Conservation (phyloP, 2,329 filamentous ascomycete species). For the Thermomyces lanuginosus region DNA sequence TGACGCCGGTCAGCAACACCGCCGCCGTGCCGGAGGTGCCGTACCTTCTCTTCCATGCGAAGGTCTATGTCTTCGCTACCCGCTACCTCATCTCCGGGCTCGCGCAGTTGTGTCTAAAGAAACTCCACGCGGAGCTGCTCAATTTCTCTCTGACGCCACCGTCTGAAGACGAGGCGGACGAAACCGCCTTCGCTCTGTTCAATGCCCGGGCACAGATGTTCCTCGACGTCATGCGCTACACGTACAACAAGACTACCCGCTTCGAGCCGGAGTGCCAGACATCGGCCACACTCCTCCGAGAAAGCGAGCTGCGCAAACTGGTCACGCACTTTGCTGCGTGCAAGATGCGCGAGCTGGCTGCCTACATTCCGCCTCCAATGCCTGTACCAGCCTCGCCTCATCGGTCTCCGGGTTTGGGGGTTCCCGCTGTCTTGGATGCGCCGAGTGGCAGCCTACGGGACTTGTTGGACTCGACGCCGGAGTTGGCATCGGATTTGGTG, state of each 20-base stretch:
- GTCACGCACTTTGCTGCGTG: slow-evolving; percentile 26
- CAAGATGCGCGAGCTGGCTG: slow-evolving; percentile 23
- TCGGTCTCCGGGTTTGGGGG: slow-evolving; percentile 4
- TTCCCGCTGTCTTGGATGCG: slow-evolving; percentile 3
- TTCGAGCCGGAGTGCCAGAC: slow-evolving; percentile 23
- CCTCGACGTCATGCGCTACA: slow-evolving; percentile 23
- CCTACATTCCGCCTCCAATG: slow-evolving; percentile 11
- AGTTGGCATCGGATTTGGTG: slow-evolving; percentile 27
- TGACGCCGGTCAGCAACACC: slow-evolving; percentile 6
- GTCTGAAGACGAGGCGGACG: slow-evolving; percentile 9
- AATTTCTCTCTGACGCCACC: slow-evolving; percentile 13
- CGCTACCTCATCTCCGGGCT: slow-evolving; percentile 26
- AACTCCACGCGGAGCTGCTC: slow-evolving; percentile 23
- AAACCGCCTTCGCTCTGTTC: slow-evolving; percentile 9
- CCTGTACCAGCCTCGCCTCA: slow-evolving; percentile 4
- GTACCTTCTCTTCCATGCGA: slow-evolving; percentile 28
- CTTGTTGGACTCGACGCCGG: slow-evolving; percentile 21
- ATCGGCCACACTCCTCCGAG: slow-evolving; percentile 20
- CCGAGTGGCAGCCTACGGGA: slow-evolving; percentile 15
- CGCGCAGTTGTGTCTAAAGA: slow-evolving; percentile 24
- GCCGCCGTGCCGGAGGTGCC: slow-evolving; percentile 13
- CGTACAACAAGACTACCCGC: slow-evolving; percentile 24
- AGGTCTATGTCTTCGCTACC: slow-evolving; percentile 28
- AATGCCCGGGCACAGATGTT: slow-evolving; percentile 19
- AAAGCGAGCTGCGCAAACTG: slow-evolving; percentile 25